Conservation (phyloP, 805 yeast species). For the Yamadazyma insecticola region DNA sequence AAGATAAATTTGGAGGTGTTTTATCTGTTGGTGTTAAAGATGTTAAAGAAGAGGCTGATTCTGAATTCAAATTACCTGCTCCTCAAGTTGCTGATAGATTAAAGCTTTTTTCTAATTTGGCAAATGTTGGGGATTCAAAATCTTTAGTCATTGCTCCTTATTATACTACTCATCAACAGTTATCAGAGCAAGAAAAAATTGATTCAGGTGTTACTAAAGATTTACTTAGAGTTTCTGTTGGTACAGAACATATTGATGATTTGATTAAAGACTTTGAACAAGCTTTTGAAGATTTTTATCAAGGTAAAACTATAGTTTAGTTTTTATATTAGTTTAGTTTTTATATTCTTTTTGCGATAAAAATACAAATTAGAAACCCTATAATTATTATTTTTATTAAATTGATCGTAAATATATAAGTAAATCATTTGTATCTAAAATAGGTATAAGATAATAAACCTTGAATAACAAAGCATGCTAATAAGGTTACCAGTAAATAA, state of each 20-base stretch:
- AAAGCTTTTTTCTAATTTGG: slow-evolving; percentile 85
- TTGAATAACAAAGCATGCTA: slow-evolving; percentile 6
- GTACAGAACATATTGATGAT: slow-evolving; percentile 85
- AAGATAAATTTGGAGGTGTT: slow-evolving; percentile 75
- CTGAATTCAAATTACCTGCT: slow-evolving; percentile 71
- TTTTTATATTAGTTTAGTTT: no score
- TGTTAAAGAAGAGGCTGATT: slow-evolving; percentile 35
- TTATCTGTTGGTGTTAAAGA: slow-evolving; percentile 82
- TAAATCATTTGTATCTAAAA: background rate
- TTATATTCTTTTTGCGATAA: no score
- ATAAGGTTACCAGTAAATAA: slow-evolving; percentile 4
- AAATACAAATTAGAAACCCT: no score
- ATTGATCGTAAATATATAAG: background rate
- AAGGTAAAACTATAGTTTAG: background rate
- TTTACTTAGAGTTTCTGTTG: slow-evolving; percentile 83
- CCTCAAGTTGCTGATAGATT: slow-evolving; percentile 80
- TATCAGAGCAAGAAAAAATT: slow-evolving; percentile 71
- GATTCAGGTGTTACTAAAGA: slow-evolving; percentile 88
- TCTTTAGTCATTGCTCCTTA: slow-evolving; percentile 94
- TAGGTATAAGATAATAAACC: slow-evolving; percentile 1
- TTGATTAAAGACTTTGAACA: slow-evolving; percentile 64
- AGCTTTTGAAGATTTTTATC: slow-evolving; percentile 49
- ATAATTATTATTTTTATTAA: no score
- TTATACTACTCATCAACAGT: slow-evolving; percentile 93
- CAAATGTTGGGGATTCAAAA: slow-evolving; percentile 96